Base-by-base conservation (phyloP, 73 alveolate genomes). In the Paramecium octaurelia region DNA sequence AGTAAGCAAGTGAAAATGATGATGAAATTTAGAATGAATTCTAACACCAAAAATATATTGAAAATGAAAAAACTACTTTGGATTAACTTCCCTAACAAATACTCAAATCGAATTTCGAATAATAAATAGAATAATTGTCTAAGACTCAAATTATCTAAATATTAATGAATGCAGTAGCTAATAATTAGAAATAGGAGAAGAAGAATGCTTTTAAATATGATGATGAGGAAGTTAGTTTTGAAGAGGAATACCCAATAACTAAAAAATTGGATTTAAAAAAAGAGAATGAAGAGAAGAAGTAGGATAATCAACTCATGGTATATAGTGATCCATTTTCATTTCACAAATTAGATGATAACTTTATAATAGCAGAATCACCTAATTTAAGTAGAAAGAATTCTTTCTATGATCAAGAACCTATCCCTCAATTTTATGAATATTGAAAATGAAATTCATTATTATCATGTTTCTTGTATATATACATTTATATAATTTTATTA, bases 201-300 rank as follows among this genome's bases (percentile, higher is more conserved):
- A 80, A 80, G 20, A 23, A 42, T 21, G 31, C 11, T 21, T 31
- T 14, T 23, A 80, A 44, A 44, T 24, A 20, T 44, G 91, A 80
- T 0, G 91, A 80, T 23, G 91, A 80, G 44, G 59, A 35, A 35
- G 38, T 40, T 80, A 44, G 71, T 44, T 11, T 35, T 80, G 91
- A 80, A 27, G 91, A 80, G 21, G 91, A 80, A 23, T 80, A 80
- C 21, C 91, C 91, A 21, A n/a, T 73, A 9, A 38, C 23, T 8
- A 80, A 80, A 23, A 80, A 46, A 80, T 3, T 80, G 6, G 42
- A 80, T 31, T 18, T 24, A 44, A 27, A 73, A 35, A 18, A 16
- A 31, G 87, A 73, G 38, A 54, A 18, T 54, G 57, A 73, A n/a
- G 36, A 73, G 16, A 43, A 38, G n/a, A 36, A 36, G 14, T 36